Evolutionary conservation across 371 early-diverging fungal genomes (phyloP).

Genomic region (Saksenaea vasiformis): DNA sequence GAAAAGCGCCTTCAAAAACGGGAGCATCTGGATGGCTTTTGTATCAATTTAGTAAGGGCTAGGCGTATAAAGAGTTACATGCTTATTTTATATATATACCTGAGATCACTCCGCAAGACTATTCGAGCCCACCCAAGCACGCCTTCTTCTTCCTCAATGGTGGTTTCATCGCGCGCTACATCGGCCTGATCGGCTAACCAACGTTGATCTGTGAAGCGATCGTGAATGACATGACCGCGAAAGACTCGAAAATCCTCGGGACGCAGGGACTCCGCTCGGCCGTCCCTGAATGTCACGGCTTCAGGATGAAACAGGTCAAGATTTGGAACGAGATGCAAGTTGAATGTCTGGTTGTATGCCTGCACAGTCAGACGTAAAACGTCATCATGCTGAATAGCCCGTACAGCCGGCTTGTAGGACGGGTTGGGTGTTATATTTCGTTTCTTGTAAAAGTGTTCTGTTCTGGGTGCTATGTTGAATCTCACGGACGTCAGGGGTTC

Average conservation of each 20-base stretch:
- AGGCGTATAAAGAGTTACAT: not conserved
- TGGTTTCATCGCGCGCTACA: constrained; percentile 28
- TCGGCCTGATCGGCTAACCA: constrained; percentile 41
- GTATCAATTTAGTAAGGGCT: constrained; percentile 20
- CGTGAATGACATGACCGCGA: constrained; percentile 36
- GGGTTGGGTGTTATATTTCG: constrained; percentile 36
- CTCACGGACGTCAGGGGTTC: constrained; percentile 27
- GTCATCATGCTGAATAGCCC: constrained; percentile 55
- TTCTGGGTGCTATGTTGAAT: constrained; percentile 43
- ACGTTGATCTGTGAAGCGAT: constrained; percentile 28
- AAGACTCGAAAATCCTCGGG: constrained; percentile 43
- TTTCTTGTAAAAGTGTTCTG: constrained; percentile 38
- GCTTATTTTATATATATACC: constrained; percentile 17
- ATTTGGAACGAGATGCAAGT: constrained; percentile 77
- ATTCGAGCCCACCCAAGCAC: constrained; percentile 75
- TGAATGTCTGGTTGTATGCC: constrained; percentile 77
- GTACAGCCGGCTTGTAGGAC: constrained; percentile 25
- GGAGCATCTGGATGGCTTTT: constrained; percentile 31
- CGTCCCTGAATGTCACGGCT: constrained; percentile 44
- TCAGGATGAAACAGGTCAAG: constrained; percentile 74
- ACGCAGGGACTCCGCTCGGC: constrained; percentile 20
- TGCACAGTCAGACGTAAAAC: constrained; percentile 60
- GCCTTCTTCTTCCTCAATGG: constrained; percentile 32
- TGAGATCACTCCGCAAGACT: constrained; percentile 55
- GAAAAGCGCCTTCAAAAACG: constrained; percentile 70